A percentile compares a stretch with the other conserved stretches of the same genome.
These are phyloP conservation scores for Yamadazyma tumulicola DNA, from an alignment of 805 yeast species.

Conservation along the genomic window DNA sequence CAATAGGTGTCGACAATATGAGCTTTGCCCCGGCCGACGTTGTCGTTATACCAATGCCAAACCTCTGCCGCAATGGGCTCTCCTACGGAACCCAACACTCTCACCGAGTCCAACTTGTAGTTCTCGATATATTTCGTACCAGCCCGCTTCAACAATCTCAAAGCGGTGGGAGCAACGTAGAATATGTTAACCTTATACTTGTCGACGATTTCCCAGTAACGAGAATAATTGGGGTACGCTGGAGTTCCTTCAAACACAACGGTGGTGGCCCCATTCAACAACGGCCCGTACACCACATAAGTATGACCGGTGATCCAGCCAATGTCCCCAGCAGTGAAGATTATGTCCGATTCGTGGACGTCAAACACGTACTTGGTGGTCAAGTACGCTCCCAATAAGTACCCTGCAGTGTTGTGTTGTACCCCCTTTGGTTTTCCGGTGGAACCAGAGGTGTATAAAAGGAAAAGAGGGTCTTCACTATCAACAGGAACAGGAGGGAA, in stretches of 20 bases:
- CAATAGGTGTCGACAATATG: slow-evolving; percentile 96
- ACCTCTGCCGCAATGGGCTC: slow-evolving; percentile 98
- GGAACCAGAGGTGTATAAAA: slow-evolving; percentile 96
- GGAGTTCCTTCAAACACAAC: slow-evolving; percentile 97
- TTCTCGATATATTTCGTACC: slow-evolving; percentile 81
- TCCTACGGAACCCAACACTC: slow-evolving; percentile 96
- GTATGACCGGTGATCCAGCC: slow-evolving; percentile 99
- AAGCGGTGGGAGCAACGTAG: slow-evolving; percentile 98
- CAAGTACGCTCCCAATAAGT: slow-evolving; percentile 85
- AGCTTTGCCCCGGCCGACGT: slow-evolving; percentile 84
- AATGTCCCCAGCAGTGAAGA: slow-evolving; percentile 97
- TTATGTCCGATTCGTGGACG: slow-evolving; percentile 78
- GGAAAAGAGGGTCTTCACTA: slow-evolving; percentile 92
- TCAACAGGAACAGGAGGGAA: slow-evolving; percentile 83
- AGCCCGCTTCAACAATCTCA: slow-evolving; percentile 83
- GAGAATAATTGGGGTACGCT: slow-evolving; percentile 89
- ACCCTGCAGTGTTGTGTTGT: slow-evolving; percentile 93
- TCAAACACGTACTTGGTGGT: slow-evolving; percentile 94
- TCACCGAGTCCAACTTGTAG: slow-evolving; percentile 79
- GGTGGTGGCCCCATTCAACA: slow-evolving; percentile 80
- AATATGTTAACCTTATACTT: slow-evolving; percentile 89
- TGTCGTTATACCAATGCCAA: slow-evolving; percentile 97
- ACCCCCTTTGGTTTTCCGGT: slow-evolving; percentile 99
- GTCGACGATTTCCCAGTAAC: slow-evolving; percentile 96
- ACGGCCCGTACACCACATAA: slow-evolving; percentile 92